Evolutionary conservation across 805 yeast species (phyloP), one percentile per base, ranked within the genome.

Genomic region (Yarrowia sp.): DNA sequence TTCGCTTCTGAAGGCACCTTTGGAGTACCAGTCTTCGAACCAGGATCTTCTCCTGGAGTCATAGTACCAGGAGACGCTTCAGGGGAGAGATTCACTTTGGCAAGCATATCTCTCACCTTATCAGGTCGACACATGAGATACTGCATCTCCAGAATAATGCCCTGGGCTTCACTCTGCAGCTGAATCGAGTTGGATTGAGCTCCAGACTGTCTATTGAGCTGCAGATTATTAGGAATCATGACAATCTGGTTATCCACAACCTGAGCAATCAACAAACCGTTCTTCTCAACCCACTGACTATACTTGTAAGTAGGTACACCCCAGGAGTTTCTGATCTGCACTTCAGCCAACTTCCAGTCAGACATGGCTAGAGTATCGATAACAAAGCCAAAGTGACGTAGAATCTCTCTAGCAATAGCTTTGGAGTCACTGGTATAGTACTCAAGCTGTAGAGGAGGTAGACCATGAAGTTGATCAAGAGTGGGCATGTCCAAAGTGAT

Each of bases 241-340:
- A 89, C 86, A 68, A 91, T 81, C 63, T 85, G 87, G 22, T 96
- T 95, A 69, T 85, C 90, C 68, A 92, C 79, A 36, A 93, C 79
- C 74, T 93, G 98, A 1, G 95, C 96, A 64, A 95, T 85, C 71
- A 92, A 90, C 0, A 90, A 86, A 1, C 99, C 99, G 0, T 96
- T 85, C 66, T 80, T 82, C 74, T 95, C 99, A 60, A 95, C 87
- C 72, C 89, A 96, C 75, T 95, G 99, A 1, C 90, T 91, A 74
- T 84, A 89, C 71, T 86, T 84, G 78, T 89, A 92, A 38, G 79
- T 79, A 1, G 97, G 96, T 65, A 81, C 83, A 1, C 98, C 98
- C 98, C 98, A 93, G 17, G 96, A 89, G 74, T 92, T 93, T 15
- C 80, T 73, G 18, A 92, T 86, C 50, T 90, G 92, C 70, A 89